Percentiles rank a stretch among this genome's conserved stretches.
Evolutionary conservation across 768 basidiomycete species (phyloP).

Genomic region (Pisolithus sp.): DNA sequence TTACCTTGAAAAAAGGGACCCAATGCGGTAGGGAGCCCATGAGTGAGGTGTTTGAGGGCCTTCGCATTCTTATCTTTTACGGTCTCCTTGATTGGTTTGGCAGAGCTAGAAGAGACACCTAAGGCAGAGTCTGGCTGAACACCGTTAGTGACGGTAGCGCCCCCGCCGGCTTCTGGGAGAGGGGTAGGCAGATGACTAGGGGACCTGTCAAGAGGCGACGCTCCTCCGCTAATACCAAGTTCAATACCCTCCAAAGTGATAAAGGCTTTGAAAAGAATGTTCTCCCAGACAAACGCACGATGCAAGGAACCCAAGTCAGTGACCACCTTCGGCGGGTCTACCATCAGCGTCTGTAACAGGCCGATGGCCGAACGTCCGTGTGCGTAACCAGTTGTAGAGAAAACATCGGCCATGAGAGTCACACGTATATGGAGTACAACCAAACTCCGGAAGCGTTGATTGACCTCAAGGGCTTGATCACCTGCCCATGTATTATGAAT

Average conservation of each 20-base stretch:
- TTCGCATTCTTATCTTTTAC: constrained; percentile 61
- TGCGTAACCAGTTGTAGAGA: constrained; percentile 73
- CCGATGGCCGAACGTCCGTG: constrained; percentile 73
- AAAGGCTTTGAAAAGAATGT: constrained; percentile 65
- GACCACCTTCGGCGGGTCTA: constrained; percentile 56
- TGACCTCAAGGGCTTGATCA: constrained; percentile 44
- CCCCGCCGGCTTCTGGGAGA: constrained; percentile 33
- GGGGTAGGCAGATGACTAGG: constrained; percentile 38
- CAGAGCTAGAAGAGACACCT: constrained; percentile 15
- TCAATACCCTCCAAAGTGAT: constrained; percentile 50
- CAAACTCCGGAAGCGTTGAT: constrained; percentile 63
- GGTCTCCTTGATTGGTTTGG: constrained; percentile 30
- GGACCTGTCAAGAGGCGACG: constrained; percentile 44
- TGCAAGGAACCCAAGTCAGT: constrained; percentile 73
- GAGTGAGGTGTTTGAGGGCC: constrained; percentile 73
- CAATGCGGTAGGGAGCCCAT: constrained; percentile 67
- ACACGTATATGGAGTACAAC: constrained; percentile 74
- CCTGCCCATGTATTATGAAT: constrained; percentile 25
- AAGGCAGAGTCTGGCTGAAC: constrained; percentile 19
- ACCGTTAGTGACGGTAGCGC: constrained; percentile 27
- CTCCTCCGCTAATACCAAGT: constrained; percentile 34
- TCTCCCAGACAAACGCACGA: constrained; percentile 81
- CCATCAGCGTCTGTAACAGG: constrained; percentile 70
- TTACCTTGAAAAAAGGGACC: constrained; percentile 85
- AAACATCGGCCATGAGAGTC: constrained; percentile 81